Evolutionary conservation across 129 eudicot genomes (phyloP), one percentile per base, ranked within the genome.

Genomic region (Helianthus tuberosus): DNA sequence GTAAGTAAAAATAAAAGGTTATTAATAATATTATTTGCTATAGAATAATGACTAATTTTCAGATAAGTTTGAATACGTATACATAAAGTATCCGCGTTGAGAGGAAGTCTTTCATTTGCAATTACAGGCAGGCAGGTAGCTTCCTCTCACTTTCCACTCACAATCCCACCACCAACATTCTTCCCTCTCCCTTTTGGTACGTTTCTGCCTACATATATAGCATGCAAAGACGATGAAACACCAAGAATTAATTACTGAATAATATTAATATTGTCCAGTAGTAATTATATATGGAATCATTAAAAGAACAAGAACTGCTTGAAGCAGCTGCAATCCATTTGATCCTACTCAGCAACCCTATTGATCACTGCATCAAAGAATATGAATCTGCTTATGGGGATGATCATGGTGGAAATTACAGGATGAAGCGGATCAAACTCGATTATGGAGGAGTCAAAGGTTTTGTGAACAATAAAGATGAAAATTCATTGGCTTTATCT

Each of bases 261-360:
- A 43, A 41, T 43, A 8, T 6, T 5, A 5, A 43, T 43, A 41
- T 43, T 43, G 47, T 6, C 10, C 4, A 10, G 46, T 8, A 41
- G 9, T 41, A 41, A 43, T 43, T 43, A 76, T n/a, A n/a, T n/a
- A n/a, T 20, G 63, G 43, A 10, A 35, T 77, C 62, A 60, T 77
- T 43, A 11, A 23, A 60, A 6, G 71, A 69, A 50, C 48, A 73
- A 15, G 17, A 73, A 14, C 2, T 60, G 44, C 39, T 77, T 20
- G 82, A 77, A 77, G 47, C 54, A 3, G 82, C 82, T 50, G 82
- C 82, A 15, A 38, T 62, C 11, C 82, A 77, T 70, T 62, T 77
- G 77, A 77, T 77, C 51, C 53, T 70, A 6, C 66, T 77, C 50
- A 77, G 77, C 67, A 66, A 54, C 51, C 13, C 12, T 12, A 51